Conservation (phyloP, 2,329 filamentous ascomycete species). For the Penicillium sp. region DNA sequence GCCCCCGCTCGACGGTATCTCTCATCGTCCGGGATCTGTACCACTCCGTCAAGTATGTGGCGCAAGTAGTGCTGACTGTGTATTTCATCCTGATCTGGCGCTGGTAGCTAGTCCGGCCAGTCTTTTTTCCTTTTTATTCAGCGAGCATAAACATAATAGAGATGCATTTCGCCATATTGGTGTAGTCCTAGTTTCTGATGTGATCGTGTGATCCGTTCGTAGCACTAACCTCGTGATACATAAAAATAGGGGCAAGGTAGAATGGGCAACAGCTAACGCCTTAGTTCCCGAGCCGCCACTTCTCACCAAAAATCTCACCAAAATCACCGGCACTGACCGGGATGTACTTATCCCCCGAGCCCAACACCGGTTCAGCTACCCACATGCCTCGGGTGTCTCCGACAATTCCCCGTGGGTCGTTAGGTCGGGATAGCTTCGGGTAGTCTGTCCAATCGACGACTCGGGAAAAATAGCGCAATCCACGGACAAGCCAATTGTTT, state of each 20-base stretch:
- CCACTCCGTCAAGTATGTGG: constrained; percentile 60
- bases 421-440: constrained; percentile 15
- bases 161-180: neutral
- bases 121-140: neutral
- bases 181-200: neutral
- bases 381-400: neutral
- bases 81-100: constrained; percentile 67
- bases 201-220: neutral
- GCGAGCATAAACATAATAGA: constrained; percentile 18
- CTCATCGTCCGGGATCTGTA: constrained; percentile 60
- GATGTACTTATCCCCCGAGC: neutral
- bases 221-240: neutral
- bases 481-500: neutral
- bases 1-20: constrained; percentile 27
- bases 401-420: constrained; percentile 10
- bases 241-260: neutral
- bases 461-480: constrained; percentile 17
- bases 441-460: constrained; percentile 14
- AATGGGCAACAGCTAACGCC: neutral
- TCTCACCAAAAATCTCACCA: neutral
- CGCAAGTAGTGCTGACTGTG: constrained; percentile 60
- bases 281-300: neutral
- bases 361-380: neutral
- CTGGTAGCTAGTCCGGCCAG: constrained; percentile 44
- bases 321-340: neutral